These are phyloP conservation scores for Trichocladium antarcticum DNA, from an alignment of 495 filamentous ascomycete species.

Conservation along the genomic window DNA sequence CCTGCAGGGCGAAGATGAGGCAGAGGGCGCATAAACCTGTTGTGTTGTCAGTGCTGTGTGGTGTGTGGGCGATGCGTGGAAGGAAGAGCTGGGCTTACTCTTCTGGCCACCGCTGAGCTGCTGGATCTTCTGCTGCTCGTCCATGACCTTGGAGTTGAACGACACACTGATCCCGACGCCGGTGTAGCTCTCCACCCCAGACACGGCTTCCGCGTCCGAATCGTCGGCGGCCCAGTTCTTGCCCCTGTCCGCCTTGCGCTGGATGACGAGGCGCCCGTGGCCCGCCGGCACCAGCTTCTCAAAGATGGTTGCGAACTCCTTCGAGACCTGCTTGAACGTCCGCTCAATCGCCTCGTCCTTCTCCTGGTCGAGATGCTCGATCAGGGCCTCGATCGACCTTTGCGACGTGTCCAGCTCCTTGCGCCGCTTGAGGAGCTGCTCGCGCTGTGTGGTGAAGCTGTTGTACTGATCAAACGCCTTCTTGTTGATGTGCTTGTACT, in stretches of 20 bases:
- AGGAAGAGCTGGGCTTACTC: constrained; percentile 46
- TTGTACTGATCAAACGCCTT: constrained; percentile 99
- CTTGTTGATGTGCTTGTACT: constrained; percentile 96
- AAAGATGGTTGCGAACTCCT: constrained; percentile 85
- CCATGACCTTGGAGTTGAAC: constrained; percentile 90
- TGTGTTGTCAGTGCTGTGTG: not conserved
- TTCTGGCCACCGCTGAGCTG: constrained; percentile 97
- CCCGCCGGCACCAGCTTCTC: constrained; percentile 91
- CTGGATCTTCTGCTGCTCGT: constrained; percentile 95
- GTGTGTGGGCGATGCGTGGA: constrained; percentile 17
- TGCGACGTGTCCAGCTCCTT: constrained; percentile 77
- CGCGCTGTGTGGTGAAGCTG: constrained; percentile 85
- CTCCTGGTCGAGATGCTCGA: constrained; percentile 80
- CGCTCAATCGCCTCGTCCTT: constrained; percentile 96
- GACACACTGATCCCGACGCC: constrained; percentile 97
- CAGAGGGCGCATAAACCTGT: constrained; percentile 89
- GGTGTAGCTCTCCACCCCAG: constrained; percentile 86
- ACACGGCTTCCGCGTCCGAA: constrained; percentile 53
- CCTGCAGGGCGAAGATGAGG: constrained; percentile 96
- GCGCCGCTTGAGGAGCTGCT: constrained; percentile 67
- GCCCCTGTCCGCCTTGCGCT: constrained; percentile 70
- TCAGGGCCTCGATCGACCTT: constrained; percentile 77
- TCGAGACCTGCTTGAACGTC: constrained; percentile 94
- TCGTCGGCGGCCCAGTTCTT: constrained; percentile 49
- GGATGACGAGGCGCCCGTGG: constrained; percentile 82